Conservation (phyloP, 352 stramenopile species). For the Thalassiosira mediterranea region DNA sequence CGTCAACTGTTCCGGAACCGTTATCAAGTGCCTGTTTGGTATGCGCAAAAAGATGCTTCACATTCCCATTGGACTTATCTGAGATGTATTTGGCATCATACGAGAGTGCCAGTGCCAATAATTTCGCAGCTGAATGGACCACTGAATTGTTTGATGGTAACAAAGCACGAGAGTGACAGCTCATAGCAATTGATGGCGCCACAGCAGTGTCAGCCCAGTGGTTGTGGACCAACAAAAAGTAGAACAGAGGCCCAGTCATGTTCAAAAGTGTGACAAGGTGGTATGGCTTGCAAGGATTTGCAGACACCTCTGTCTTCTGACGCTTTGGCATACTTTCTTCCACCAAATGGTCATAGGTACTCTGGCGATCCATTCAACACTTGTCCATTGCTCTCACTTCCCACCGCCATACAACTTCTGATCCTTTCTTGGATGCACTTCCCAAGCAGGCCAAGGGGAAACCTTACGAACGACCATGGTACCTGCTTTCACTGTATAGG, state of each 20-base stretch:
- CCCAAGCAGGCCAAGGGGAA: slow-evolving; percentile 14
- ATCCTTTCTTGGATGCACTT: slow-evolving; percentile 14
- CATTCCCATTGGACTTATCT: slow-evolving; percentile 25
- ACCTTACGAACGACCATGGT: slow-evolving; percentile 7
- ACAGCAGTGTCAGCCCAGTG: background rate
- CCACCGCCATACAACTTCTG: background rate
- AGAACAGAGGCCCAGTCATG: slow-evolving; percentile 14
- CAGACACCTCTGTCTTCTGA: background rate
- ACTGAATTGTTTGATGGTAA: slow-evolving; percentile 3
- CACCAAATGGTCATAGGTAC: background rate
- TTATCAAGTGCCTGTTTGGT: slow-evolving; percentile 18
- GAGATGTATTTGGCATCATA: slow-evolving; percentile 22
- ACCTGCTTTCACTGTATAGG: slow-evolving; percentile 35
- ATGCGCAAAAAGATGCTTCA: slow-evolving; percentile 28
- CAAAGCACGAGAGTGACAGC: slow-evolving; percentile 17
- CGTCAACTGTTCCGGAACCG: background rate
- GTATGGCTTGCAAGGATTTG: slow-evolving; percentile 17
- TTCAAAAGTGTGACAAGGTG: slow-evolving; percentile 28
- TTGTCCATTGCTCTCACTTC: background rate
- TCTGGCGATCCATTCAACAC: background rate
- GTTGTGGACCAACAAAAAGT: slow-evolving; percentile 12
- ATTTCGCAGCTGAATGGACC: slow-evolving; percentile 15
- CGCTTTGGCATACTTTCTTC: slow-evolving; percentile 12
- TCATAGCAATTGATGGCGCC: slow-evolving; percentile 29
- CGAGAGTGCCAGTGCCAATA: slow-evolving; percentile 20